A percentile compares a stretch with the other conserved stretches of the same genome.
Conservation (phyloP, 1,284 basidiomycete species). For the Naganishia sp. region DNA sequence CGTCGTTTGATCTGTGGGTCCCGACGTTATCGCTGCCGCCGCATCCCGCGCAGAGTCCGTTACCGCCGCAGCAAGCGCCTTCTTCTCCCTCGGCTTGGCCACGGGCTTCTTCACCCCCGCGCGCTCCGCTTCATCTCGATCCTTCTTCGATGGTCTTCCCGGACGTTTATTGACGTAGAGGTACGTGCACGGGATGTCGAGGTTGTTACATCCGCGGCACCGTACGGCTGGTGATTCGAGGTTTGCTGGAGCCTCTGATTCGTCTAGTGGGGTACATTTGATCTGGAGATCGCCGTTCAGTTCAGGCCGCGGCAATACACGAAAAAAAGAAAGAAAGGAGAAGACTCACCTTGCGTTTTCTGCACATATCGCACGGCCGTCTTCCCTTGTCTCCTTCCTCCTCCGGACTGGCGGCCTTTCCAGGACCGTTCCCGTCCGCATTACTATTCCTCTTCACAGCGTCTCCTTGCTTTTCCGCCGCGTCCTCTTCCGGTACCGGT, state of each 20-base stretch:
- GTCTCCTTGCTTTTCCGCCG: not conserved
- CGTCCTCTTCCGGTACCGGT: not conserved
- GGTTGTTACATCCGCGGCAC: conserved; percentile 48
- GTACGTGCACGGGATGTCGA: conserved; percentile 47
- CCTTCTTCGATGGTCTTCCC: conserved; percentile 41
- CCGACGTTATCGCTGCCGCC: too few relatives aligned
- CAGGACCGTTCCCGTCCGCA: not conserved
- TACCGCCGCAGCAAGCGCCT: not conserved
- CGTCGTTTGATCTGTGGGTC: too few relatives aligned
- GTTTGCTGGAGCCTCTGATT: not conserved
- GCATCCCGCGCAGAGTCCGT: too few relatives aligned
- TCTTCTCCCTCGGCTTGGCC: not conserved
- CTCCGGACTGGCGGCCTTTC: not conserved
- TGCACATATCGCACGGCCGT: conserved; percentile 32
- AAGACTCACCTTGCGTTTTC: conserved; percentile 31
- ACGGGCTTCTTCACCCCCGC: not conserved
- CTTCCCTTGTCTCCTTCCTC: conserved; percentile 2
- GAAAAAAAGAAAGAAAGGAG: not conserved
- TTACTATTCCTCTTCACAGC: conserved; percentile 4
- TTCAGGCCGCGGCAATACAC: not conserved
- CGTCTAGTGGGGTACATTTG: conserved; percentile 17
- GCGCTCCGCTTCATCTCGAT: conserved; percentile 7
- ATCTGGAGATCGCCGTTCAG: conserved; percentile 5
- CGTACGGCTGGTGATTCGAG: conserved; percentile 10
- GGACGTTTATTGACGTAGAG: conserved; percentile 51